Base-by-base conservation (phyloP, 768 basidiomycete genomes). In the Dioszegia hungarica region DNA sequence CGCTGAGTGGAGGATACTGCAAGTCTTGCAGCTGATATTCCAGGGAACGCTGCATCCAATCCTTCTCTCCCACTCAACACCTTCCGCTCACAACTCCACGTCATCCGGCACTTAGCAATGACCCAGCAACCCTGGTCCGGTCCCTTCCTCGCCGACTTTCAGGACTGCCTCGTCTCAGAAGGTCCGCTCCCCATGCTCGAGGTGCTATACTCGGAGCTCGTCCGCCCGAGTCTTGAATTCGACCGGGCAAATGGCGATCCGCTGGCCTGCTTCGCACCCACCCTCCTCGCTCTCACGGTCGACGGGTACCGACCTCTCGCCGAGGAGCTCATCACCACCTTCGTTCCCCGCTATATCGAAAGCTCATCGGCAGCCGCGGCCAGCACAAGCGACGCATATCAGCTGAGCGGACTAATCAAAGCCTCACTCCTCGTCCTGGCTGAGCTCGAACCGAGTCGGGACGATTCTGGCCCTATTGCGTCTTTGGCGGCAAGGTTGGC, bases 11-110 rank as follows among this genome's bases (percentile, higher is more conserved):
- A 27, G 19, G n/a, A n/a, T n/a, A n/a, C n/a, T n/a, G n/a, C n/a
- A n/a, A n/a, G n/a, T n/a, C 8, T 15, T 39, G 11, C 5, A 3
- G 54, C 54, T 45, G n/a, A 37, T 31, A 17, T 25, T 14, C 1
- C 12, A 54, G 52, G 45, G 37, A 45, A 39, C 37, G 11, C 41
- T 5, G 22, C 14, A 8, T 20, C 52, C 12, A 44, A 33, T 40
- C 8, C 39, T 33, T 41, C 39, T n/a, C 39, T 33, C 17, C 39
- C 52, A 2, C 41, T 44, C 20, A 54, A 54, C 20, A 28, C 43
- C 41, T 44, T 54, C 52, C 52, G 52, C 31, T 41, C 52, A 15
- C 43, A 56, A 15, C 54, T 56, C 14, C 44, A 56, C 17, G 44
- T 56, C 37, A 36, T 56, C n/a, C 54, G 54, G 14, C 54, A 43